Base-by-base conservation (phyloP, 2,329 filamentous ascomycete genomes). In the Talaromyces sp. region DNA sequence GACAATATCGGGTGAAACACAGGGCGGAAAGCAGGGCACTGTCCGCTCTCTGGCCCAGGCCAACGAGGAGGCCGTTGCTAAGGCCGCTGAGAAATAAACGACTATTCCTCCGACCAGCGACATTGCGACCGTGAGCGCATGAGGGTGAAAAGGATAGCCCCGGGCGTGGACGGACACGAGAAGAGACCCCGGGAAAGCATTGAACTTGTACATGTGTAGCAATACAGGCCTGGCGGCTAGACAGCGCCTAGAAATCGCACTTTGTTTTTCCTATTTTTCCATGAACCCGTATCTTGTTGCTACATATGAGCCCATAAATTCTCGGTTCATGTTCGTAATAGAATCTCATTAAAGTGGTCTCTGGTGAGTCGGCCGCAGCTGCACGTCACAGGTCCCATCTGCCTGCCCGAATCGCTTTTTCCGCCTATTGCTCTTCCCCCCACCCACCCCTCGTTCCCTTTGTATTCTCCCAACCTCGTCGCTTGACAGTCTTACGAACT, bases 11-110 rank as follows among this genome's bases (percentile, higher is more conserved):
- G 51, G 43, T 55, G 46, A 52, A n/a, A 54, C 77, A 97, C 77
- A 97, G 94, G 91, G 91, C 80, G 94, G 94, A 82, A 97, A 96
- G 86, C 90, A 95, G 81, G 89, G 91, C 74, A 93, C 97, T 43
- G 65, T 81, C 71, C 89, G 90, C 84, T 85, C 82, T 73, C 79
- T 97, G 64, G 84, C 76, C 55, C 69, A 75, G 52, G 82, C 80
- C 56, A 83, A 84, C 70, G 71, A 76, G 55, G 73, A 74, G 49
- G 78, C 77, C 49, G 72, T 78, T 57, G 72, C 77, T 48, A 62
- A 74, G 44, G 65, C 73, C 55, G 71, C 72, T 56, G 67, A 68
- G 61, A 77, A 78, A 69, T 76, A 74, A 64, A 68, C 55, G 56
- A 54, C 48, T 49, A 55, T 49, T 51, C 16, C n/a, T 19, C 17